A percentile compares a stretch with the other conserved stretches of the same genome.
phyloP scores from a whole-genome alignment of 2,329 filamentous ascomycete genomes.

The Calonectria crousiana region DNA sequence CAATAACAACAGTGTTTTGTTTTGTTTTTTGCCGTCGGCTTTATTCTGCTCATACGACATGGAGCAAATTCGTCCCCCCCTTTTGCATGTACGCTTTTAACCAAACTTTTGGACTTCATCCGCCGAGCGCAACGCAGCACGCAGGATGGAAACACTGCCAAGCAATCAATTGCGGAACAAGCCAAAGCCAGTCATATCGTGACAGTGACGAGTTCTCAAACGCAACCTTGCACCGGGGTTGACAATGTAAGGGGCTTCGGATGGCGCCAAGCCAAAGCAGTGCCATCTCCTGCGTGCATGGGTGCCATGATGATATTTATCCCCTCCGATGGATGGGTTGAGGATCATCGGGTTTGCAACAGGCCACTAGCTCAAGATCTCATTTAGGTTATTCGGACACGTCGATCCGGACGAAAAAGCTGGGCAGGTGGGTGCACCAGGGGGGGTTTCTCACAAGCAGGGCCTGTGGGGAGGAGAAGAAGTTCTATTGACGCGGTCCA shows the following conservation, averaged over 20 bases:
- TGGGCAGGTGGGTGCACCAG: background rate
- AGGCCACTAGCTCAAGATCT: background rate
- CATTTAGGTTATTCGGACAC: conserved; percentile 12
- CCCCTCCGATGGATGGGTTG: background rate
- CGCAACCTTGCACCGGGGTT: background rate
- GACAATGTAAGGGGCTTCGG: background rate
- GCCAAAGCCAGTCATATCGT: background rate
- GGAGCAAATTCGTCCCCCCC: no score
- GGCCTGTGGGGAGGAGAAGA: background rate
- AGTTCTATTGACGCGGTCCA: background rate
- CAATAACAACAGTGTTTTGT: background rate
- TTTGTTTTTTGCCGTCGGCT: background rate
- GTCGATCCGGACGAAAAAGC: conserved; percentile 13
- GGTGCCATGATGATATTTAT: background rate
- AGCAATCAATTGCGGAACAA: background rate
- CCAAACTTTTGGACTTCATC: background rate
- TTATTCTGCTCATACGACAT: no score
- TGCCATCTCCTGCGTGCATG: background rate
- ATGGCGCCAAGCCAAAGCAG: background rate
- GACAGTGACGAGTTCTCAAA: background rate
- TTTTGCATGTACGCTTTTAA: background rate
- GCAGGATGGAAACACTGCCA: background rate
- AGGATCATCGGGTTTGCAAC: background rate
- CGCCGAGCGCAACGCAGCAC: background rate
- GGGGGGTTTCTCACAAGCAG: background rate